phyloP scores from a whole-genome alignment of 805 yeast genomes.

The Yarrowia sp. region DNA sequence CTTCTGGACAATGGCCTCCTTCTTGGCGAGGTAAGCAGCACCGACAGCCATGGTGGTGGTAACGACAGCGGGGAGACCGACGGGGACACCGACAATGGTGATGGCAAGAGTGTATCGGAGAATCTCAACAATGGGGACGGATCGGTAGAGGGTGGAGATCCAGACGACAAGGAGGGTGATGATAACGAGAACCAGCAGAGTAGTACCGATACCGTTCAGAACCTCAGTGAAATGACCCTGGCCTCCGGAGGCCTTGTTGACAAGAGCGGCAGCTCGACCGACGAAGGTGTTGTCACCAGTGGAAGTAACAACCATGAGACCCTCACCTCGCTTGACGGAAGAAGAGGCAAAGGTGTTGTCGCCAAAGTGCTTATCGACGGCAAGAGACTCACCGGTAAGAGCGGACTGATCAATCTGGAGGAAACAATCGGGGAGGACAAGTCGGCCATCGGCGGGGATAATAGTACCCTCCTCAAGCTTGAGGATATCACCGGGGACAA shows the following conservation, averaged over 20 bases:
- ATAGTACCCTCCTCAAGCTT: slow-evolving; percentile 92
- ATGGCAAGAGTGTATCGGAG: slow-evolving; percentile 91
- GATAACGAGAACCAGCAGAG: slow-evolving; percentile 83
- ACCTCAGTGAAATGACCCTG: slow-evolving; percentile 97
- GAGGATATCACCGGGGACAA: slow-evolving; percentile 93
- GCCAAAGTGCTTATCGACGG: slow-evolving; percentile 88
- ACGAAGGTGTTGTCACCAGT: slow-evolving; percentile 95
- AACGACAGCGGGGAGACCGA: slow-evolving; percentile 97
- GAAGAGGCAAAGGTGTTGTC: slow-evolving; percentile 89
- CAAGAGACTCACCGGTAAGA: slow-evolving; percentile 95
- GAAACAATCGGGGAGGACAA: slow-evolving; percentile 79
- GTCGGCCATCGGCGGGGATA: slow-evolving; percentile 89
- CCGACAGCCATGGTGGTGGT: slow-evolving; percentile 99
- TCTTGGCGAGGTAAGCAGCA: slow-evolving; percentile 97
- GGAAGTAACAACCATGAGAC: slow-evolving; percentile 88
- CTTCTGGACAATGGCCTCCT: slow-evolving; percentile 95
- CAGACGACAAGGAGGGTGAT: slow-evolving; percentile 84
- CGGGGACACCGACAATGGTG: slow-evolving; percentile 97
- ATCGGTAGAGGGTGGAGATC: slow-evolving; percentile 93
- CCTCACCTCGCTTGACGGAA: slow-evolving; percentile 94
- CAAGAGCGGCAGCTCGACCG: slow-evolving; percentile 97
- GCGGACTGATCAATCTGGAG: slow-evolving; percentile 95
- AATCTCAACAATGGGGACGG: slow-evolving; percentile 80
- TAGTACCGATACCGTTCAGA: slow-evolving; percentile 95
- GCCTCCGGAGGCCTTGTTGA: slow-evolving; percentile 90